Conservation (phyloP, 495 filamentous ascomycete species). For the Copromyces sp. region DNA sequence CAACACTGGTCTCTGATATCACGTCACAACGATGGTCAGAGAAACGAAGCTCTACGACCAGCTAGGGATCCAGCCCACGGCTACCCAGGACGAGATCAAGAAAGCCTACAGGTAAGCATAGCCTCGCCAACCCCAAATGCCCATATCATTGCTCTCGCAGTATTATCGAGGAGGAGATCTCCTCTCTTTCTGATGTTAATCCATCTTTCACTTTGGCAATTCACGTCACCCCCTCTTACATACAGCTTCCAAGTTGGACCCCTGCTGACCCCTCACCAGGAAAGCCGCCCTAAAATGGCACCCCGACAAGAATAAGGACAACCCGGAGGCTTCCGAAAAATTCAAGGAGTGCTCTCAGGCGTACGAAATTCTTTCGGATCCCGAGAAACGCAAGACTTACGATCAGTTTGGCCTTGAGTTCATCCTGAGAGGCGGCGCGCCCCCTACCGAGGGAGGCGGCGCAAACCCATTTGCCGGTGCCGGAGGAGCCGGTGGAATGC, state of each 20-base stretch:
- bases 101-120: constrained; percentile 77
- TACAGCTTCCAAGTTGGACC: background rate
- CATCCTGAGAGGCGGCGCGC: constrained; percentile 70
- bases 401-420: constrained; percentile 93
- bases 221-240: background rate
- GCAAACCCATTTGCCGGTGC: constrained; percentile 39
- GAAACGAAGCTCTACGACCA: constrained; percentile 81
- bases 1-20: background rate
- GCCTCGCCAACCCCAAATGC: background rate
- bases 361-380: constrained; percentile 95
- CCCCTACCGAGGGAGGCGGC: constrained; percentile 38
- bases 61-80: constrained; percentile 63
- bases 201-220: background rate
- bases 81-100: constrained; percentile 88
- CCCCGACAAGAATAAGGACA: constrained; percentile 95
- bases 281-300: constrained; percentile 88
- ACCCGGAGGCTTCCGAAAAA: constrained; percentile 70
- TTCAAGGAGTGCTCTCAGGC: constrained; percentile 96
- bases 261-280: constrained; percentile 33
- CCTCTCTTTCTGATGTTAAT: background rate
- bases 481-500: constrained; percentile 27
- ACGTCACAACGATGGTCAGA: constrained; percentile 56
- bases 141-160: background rate
- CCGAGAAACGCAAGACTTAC: constrained; percentile 92
- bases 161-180: background rate